phyloP scores from a whole-genome alignment of 2,329 filamentous ascomycete species.

The Akanthomyces dipterigenus region DNA sequence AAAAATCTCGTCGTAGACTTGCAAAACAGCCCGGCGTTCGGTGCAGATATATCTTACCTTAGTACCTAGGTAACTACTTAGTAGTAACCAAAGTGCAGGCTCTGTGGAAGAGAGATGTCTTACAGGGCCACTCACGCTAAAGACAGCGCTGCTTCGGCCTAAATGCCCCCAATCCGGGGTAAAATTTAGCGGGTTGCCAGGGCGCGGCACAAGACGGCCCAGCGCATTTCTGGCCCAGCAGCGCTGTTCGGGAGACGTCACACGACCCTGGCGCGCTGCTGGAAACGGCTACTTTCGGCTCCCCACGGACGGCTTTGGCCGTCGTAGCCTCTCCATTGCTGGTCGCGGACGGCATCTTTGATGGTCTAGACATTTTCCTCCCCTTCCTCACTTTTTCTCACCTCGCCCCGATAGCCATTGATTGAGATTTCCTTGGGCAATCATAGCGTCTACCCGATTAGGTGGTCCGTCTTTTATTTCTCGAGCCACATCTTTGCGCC shows the following conservation, averaged over 20 bases:
- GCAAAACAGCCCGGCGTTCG: too few species aligned
- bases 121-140: too few species aligned
- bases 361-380: constrained; percentile 1
- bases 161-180: constrained; percentile 1
- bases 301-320: constrained; percentile 21
- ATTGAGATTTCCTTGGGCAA: neutral
- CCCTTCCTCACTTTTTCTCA: constrained; percentile 7
- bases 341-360: neutral
- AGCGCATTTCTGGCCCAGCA: neutral
- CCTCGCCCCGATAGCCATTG: constrained; percentile 11
- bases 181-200: neutral
- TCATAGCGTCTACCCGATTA: neutral
- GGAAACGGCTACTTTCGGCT: constrained; percentile 26
- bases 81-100: too few species aligned
- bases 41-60: too few species aligned
- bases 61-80: neutral
- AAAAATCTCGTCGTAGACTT: too few species aligned
- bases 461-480: neutral
- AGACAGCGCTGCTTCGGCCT: neutral
- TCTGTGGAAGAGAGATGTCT: too few species aligned
- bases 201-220: constrained; percentile 7
- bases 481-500: neutral
- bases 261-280: neutral
- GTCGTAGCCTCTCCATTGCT: constrained; percentile 3
- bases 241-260: neutral